A percentile compares a stretch with the other conserved stretches of the same genome.
phyloP scores from a whole-genome alignment of 202 grass and related monocot genomes.

The Carex arenaria region DNA sequence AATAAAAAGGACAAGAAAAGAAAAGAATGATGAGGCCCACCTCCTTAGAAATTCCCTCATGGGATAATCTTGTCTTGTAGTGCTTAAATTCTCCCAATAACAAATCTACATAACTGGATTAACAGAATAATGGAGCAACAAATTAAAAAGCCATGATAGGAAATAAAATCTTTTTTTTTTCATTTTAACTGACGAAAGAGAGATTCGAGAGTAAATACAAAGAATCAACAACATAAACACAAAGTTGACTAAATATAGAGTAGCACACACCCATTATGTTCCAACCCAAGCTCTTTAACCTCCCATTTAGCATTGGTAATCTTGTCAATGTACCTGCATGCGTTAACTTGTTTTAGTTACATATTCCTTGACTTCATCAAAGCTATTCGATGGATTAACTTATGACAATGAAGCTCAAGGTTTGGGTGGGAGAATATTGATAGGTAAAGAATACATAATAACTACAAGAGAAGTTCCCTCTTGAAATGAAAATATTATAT shows the following conservation, averaged over 20 bases:
- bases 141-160: background rate
- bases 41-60: constrained; percentile 91
- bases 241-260: constrained; percentile 20
- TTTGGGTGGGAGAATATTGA: background rate
- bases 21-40: constrained; percentile 32
- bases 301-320: constrained; percentile 99
- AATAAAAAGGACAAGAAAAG: constrained; percentile 12
- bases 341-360: constrained; percentile 24
- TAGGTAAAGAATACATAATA: background rate
- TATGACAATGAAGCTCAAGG: background rate
- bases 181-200: background rate
- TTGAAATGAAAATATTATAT: background rate
- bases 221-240: constrained; percentile 8
- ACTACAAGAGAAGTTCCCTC: constrained; percentile 3
- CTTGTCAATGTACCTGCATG: constrained; percentile 87
- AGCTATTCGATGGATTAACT: background rate
- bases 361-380: constrained; percentile 28
- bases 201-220: background rate
- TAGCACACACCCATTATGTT: constrained; percentile 92
- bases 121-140: constrained; percentile 21
- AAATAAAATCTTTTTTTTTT: background rate
- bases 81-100: constrained; percentile 99
- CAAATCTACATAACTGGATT: constrained; percentile 85
- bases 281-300: constrained; percentile 95
- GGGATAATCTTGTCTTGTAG: constrained; percentile 93